Conservation (phyloP, 2,329 filamentous ascomycete species). For the Thielaviopsis musarum region DNA sequence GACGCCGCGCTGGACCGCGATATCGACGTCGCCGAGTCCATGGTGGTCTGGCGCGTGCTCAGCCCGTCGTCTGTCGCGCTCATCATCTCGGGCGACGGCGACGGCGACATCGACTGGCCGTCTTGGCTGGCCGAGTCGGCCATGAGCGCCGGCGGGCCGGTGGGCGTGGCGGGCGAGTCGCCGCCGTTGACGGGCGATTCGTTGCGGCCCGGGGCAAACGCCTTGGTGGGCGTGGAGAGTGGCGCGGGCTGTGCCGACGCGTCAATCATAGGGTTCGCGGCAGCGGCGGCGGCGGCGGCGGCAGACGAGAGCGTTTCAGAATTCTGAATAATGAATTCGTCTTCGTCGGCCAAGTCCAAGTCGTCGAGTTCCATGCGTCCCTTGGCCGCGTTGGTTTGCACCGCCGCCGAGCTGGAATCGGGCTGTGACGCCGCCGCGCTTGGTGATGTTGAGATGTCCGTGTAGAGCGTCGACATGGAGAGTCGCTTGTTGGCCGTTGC, state of each 20-base stretch:
- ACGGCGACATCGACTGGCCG: constrained; percentile 38
- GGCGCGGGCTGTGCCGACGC: constrained; percentile 23
- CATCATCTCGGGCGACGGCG: constrained; percentile 45
- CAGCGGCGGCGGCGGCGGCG: background rate
- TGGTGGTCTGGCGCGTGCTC: constrained; percentile 28
- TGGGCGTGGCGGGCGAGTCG: constrained; percentile 29
- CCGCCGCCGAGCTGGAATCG: constrained; percentile 11
- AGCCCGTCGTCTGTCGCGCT: constrained; percentile 27
- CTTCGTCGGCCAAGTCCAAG: constrained; percentile 41
- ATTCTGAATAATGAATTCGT: constrained; percentile 19
- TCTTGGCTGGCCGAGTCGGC: constrained; percentile 57
- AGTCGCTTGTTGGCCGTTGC: constrained; percentile 5
- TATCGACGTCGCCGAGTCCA: constrained; percentile 28
- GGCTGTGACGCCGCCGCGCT: constrained; percentile 1
- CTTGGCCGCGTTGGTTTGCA: constrained; percentile 33
- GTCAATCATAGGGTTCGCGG: background rate
- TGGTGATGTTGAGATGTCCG: background rate
- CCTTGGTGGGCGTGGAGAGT: background rate
- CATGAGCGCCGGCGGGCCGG: constrained; percentile 48
- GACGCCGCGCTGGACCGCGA: constrained; percentile 18
- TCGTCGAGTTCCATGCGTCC: constrained; percentile 52
- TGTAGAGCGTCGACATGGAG: constrained; percentile 3
- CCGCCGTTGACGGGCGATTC: constrained; percentile 54
- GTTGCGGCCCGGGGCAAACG: background rate
- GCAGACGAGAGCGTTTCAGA: background rate